Evolutionary conservation across 306 rosid genomes (phyloP).

Genomic region (Phaseolus lunatus): DNA sequence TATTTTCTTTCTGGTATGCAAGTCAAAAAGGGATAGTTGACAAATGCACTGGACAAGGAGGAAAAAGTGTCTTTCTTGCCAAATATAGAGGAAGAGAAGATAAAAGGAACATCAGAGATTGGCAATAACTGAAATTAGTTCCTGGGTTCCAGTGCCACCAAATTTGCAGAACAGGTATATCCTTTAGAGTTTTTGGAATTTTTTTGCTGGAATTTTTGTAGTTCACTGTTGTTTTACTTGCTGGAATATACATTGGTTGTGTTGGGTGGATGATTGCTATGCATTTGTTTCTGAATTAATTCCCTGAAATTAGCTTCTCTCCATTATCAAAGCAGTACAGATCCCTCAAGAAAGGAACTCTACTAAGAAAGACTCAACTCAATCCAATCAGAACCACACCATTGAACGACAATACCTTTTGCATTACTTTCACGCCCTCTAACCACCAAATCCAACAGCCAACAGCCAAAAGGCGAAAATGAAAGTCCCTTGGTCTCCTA

Average conservation of each 20-base stretch:
- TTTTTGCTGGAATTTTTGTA: neutral
- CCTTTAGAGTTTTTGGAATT: neutral
- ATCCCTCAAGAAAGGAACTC: conserved; percentile 6
- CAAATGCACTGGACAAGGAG: neutral
- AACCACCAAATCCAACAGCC: neutral
- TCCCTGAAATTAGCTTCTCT: neutral
- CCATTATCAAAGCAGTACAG: neutral
- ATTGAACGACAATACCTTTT: neutral
- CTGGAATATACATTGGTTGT: conserved; percentile 3
- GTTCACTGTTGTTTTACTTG: neutral
- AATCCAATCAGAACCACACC: neutral
- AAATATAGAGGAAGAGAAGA: neutral
- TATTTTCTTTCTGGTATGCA: conserved; percentile 11
- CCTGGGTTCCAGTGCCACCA: neutral
- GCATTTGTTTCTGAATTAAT: conserved; percentile 29
- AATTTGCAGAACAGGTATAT: conserved; percentile 16
- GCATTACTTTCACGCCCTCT: neutral
- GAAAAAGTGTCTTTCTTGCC: conserved; percentile 3
- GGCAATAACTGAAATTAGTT: no score
- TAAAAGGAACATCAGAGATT: neutral
- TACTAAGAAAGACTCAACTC: neutral
- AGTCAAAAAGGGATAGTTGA: neutral
- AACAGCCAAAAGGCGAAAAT: neutral
- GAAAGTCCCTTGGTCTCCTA: neutral
- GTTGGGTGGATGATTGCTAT: conserved; percentile 13